A percentile compares a stretch with the other conserved stretches of the same genome.
Evolutionary conservation across 345 rosid genomes (phyloP).

Genomic region (Acer negundo): DNA sequence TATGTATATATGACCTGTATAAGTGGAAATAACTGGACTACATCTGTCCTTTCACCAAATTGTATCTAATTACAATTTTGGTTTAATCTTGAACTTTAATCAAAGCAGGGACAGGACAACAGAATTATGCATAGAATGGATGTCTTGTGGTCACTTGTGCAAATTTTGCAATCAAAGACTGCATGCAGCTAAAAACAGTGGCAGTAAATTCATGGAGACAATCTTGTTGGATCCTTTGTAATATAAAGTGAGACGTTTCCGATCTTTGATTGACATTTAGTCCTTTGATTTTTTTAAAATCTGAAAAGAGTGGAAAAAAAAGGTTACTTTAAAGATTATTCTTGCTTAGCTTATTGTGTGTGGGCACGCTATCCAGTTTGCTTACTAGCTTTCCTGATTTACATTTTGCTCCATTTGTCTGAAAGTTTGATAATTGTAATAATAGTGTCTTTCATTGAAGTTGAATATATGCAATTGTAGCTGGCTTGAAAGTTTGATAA

Average conservation of each 20-base stretch:
- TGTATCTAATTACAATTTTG: neutral
- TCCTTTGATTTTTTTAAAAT: conserved; percentile 23
- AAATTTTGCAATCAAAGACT: conserved; percentile 72
- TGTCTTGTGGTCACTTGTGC: conserved; percentile 91
- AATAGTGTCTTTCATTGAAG: conserved; percentile 17
- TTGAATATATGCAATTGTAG: neutral
- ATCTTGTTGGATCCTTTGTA: conserved; percentile 23
- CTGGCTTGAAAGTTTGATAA: conserved; percentile 5
- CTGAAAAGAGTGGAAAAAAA: conserved; percentile 5
- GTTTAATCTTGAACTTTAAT: conserved; percentile 19
- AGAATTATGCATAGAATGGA: conserved; percentile 87
- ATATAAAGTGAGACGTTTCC: conserved; percentile 29
- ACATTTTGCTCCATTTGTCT: conserved; percentile 18
- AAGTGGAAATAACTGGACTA: neutral
- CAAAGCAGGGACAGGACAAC: conserved; percentile 71
- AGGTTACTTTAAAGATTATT: neutral
- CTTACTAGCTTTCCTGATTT: conserved; percentile 7
- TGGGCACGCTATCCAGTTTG: conserved; percentile 2
- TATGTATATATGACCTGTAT: neutral
- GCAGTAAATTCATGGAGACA: conserved; percentile 26
- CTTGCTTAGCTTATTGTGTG: conserved; percentile 16
- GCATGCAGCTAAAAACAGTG: conserved; percentile 34
- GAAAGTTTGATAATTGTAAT: conserved; percentile 21
- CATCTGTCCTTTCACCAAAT: neutral
- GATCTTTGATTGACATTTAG: conserved; percentile 30